phyloP scores from a whole-genome alignment of 192 early-diverging fungal species.

The Backusella tarrabulga region DNA sequence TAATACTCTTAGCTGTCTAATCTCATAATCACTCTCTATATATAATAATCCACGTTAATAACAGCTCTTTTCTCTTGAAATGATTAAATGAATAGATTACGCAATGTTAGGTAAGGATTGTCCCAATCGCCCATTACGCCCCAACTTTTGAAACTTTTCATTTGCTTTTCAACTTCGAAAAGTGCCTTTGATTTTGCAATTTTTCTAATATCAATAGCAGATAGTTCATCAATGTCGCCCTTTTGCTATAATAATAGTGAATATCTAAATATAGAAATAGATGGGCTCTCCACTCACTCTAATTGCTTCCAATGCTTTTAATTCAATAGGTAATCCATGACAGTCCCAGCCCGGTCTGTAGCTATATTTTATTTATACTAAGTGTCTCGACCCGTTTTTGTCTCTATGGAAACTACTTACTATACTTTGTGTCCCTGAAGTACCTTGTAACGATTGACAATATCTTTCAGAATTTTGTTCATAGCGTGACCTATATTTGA shows the following conservation, averaged over 20 bases:
- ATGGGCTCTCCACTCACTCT: slow-evolving; percentile 29
- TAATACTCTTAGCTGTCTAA: slow-evolving; percentile 70
- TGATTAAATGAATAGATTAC: slow-evolving; percentile 4
- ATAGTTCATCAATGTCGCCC: slow-evolving; percentile 12
- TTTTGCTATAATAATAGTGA: slow-evolving; percentile 5
- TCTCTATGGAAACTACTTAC: slow-evolving; percentile 30
- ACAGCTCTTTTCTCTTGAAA: neutral
- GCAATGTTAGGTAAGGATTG: slow-evolving; percentile 63
- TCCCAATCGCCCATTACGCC: slow-evolving; percentile 79
- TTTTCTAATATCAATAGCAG: slow-evolving; percentile 49
- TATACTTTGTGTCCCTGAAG: slow-evolving; percentile 68
- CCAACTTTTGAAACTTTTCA: slow-evolving; percentile 57
- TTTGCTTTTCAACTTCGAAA: slow-evolving; percentile 58
- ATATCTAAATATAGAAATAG: neutral
- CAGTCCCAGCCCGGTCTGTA: slow-evolving; percentile 81
- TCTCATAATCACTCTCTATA: slow-evolving; percentile 69
- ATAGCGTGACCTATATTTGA: slow-evolving; percentile 59
- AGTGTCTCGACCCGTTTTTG: neutral
- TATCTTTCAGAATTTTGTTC: slow-evolving; percentile 83
- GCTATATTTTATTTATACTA: slow-evolving; percentile 24
- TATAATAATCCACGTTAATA: neutral
- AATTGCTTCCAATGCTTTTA: slow-evolving; percentile 67
- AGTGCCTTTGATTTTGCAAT: slow-evolving; percentile 61
- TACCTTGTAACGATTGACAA: slow-evolving; percentile 71
- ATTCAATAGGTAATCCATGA: slow-evolving; percentile 80